Evolutionary conservation across 257 asterid species (phyloP).

Genomic region (Mentha longifolia): DNA sequence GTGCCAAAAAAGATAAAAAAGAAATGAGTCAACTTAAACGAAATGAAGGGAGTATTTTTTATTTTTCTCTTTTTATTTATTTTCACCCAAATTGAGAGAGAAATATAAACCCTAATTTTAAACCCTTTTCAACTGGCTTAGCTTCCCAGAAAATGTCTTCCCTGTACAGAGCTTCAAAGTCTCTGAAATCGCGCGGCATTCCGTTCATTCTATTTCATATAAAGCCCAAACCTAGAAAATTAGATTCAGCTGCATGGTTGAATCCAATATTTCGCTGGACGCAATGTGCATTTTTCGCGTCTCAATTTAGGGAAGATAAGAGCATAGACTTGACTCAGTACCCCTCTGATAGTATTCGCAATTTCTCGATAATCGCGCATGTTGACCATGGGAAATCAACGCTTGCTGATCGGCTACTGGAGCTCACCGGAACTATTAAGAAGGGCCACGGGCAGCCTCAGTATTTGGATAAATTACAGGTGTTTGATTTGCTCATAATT

Average conservation of each 20-base stretch:
- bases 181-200: constrained; percentile 29
- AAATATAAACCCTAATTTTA: constrained; percentile 39
- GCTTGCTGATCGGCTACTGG: constrained; percentile 95
- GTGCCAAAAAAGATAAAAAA: too few species aligned
- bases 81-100: constrained; percentile 10
- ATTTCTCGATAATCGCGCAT: constrained; percentile 95
- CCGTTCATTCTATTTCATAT: constrained; percentile 28
- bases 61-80: background rate
- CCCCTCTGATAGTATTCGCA: constrained; percentile 83
- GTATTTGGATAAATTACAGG: constrained; percentile 97
- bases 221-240: constrained; percentile 19
- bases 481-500: constrained; percentile 27
- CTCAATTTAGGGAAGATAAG: constrained; percentile 70
- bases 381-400: constrained; percentile 99
- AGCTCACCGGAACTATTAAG: constrained; percentile 91
- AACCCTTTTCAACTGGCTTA: constrained; percentile 18
- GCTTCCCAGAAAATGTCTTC: constrained; percentile 46
- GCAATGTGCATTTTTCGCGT: constrained; percentile 68
- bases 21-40: too few species aligned
- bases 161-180: constrained; percentile 51
- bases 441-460: constrained; percentile 99
- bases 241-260: constrained; percentile 28
- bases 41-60: too few species aligned
- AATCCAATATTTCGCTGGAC: constrained; percentile 46
- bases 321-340: constrained; percentile 68